phyloP scores from a whole-genome alignment of 371 early-diverging fungal species.

The Batkoa obscura region DNA sequence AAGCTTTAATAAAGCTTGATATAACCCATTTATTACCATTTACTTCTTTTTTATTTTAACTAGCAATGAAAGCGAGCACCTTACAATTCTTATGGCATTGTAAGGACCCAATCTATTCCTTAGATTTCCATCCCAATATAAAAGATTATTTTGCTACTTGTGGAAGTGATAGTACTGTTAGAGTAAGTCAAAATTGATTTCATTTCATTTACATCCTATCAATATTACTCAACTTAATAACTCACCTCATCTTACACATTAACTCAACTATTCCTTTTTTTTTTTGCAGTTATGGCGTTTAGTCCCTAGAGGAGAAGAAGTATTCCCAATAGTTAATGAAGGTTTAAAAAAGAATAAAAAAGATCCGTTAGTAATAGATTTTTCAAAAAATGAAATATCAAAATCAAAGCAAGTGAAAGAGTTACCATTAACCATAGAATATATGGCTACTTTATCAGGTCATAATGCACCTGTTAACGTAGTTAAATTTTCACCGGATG shows the following conservation, averaged over 20 bases:
- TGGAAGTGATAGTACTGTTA: slow-evolving; percentile 75
- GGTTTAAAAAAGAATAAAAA: background rate
- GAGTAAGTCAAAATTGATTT: slow-evolving; percentile 25
- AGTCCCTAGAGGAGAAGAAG: slow-evolving; percentile 8
- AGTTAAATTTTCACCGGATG: slow-evolving; percentile 75
- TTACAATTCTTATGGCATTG: slow-evolving; percentile 56
- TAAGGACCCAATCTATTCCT: slow-evolving; percentile 69
- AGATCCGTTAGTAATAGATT: background rate
- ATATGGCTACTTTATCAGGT: slow-evolving; percentile 57
- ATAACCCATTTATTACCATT: too few species aligned
- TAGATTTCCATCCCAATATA: slow-evolving; percentile 60
- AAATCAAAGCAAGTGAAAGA: slow-evolving; percentile 9
- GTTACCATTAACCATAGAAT: slow-evolving; percentile 44
- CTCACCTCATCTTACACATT: background rate
- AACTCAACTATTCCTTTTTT: background rate
- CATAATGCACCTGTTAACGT: slow-evolving; percentile 84
- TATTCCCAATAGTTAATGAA: background rate
- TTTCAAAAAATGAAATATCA: background rate
- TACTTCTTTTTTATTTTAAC: too few species aligned
- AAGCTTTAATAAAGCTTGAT: too few species aligned
- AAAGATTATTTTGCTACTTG: slow-evolving; percentile 60
- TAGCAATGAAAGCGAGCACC: background rate
- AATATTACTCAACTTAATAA: background rate
- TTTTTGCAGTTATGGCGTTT: slow-evolving; percentile 43
- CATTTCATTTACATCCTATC: background rate